Percentiles rank a stretch among this genome's conserved stretches.
These are phyloP conservation scores for Nannizziopsis barbatae DNA, from an alignment of 2,329 filamentous ascomycete species.

Conservation along the genomic window DNA sequence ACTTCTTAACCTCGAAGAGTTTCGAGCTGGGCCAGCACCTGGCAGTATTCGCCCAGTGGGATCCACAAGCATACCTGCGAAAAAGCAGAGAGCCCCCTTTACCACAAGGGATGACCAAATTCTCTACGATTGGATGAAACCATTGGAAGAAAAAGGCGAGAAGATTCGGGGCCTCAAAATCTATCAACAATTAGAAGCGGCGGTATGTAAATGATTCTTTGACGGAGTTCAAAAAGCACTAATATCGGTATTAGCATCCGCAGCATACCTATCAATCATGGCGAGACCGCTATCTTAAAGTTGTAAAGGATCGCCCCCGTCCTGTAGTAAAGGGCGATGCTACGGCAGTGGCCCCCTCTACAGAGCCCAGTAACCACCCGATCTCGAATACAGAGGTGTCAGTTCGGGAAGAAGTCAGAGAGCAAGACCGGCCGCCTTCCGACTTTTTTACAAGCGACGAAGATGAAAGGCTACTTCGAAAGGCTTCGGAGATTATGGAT, in stretches of 20 bases:
- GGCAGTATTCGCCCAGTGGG: slow-evolving; percentile 38
- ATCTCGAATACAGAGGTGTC: not conserved
- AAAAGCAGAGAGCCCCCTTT: slow-evolving; percentile 26
- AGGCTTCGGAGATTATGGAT: slow-evolving; percentile 18
- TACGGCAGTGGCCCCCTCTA: not conserved
- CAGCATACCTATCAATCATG: slow-evolving; percentile 41
- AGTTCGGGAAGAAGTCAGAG: not conserved
- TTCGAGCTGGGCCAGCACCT: slow-evolving; percentile 37
- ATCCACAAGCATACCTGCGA: slow-evolving; percentile 29
- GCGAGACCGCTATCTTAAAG: slow-evolving; percentile 38
- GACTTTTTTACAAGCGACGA: slow-evolving; percentile 18
- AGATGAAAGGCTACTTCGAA: slow-evolving; percentile 17
- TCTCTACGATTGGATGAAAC: slow-evolving; percentile 36
- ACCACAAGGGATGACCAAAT: slow-evolving; percentile 37
- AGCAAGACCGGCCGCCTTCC: not conserved
- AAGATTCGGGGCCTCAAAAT: slow-evolving; percentile 33
- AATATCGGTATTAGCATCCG: slow-evolving; percentile 26
- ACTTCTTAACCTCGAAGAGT: slow-evolving; percentile 39
- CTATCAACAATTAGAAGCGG: slow-evolving; percentile 34
- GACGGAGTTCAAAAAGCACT: not conserved
- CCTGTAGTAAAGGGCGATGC: slow-evolving; percentile 23
- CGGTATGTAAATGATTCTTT: slow-evolving; percentile 22
- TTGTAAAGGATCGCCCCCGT: slow-evolving; percentile 27
- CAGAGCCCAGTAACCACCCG: not conserved
- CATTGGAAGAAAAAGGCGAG: slow-evolving; percentile 24